Evolutionary conservation across 179 eudicot species (phyloP), one percentile per base, ranked within the genome.

Genomic region (Nepenthes alata): DNA sequence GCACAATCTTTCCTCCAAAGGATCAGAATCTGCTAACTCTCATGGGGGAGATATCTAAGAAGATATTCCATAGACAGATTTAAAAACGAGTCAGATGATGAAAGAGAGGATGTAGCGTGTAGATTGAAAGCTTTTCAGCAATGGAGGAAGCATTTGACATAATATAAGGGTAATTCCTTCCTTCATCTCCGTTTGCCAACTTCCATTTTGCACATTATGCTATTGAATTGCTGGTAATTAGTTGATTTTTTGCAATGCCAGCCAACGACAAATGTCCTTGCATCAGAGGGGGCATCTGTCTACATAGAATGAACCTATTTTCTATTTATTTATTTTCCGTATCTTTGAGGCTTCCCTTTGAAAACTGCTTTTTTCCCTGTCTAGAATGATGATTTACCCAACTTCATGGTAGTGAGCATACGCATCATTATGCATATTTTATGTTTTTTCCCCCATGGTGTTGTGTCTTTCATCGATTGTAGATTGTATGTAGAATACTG

Each of bases 181-280:
- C 57, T 70, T 50, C 66, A 67, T 76, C 60, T 34, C 54, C 36
- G 41, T 59, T 50, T 57, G 51, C 67, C 16, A 64, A 53, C 63
- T 48, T 55, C 11, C 65, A 50, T 55, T 55, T 49, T 53, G 63
- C n/a, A 10, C 52, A 59, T 62, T 60, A 64, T 47, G 58, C 34
- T 67, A 64, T 66, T 63, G 68, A 75, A 71, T 72, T 71, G 67
- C 83, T 69, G 72, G 76, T 73, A 72, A 77, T 70, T 60, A 72
- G 78, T 60, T 58, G 66, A 68, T 78, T 57, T 63, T 66, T 65
- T 75, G 73, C 73, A 65, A 71, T 80, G 78, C 76, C 83, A 82
- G 83, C 79, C 66, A 54, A 75, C 47, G 38, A 53, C 70, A 69
- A 66, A 62, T 65, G 52, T 57, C 47, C 45, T 41, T 41, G 45